Percentiles rank a stretch among this genome's conserved stretches.
Conservation (phyloP, 257 asterid genomes). For the Agastache rugosa region DNA sequence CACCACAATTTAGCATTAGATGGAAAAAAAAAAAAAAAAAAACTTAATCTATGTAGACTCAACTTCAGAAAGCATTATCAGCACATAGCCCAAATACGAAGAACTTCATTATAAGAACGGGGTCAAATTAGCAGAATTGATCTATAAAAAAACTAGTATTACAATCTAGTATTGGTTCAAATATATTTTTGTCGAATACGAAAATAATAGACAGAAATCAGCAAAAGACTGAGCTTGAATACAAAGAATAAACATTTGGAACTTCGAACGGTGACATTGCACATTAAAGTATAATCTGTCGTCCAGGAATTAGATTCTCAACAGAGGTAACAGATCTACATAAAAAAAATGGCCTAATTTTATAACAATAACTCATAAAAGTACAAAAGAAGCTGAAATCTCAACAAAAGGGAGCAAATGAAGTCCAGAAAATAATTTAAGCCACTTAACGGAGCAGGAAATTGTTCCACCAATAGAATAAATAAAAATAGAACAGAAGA, state of each 20-base stretch:
- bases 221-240: constrained; percentile 13
- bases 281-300: constrained; percentile 24
- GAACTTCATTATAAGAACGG: too few species aligned
- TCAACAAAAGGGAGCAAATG: constrained; percentile 9
- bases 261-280: constrained; percentile 3
- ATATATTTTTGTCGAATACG: neutral
- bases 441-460: neutral
- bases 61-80: neutral
- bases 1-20: neutral
- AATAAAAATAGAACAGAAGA: constrained; percentile 23
- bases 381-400: constrained; percentile 7
- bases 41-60: neutral
- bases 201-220: constrained; percentile 4
- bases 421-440: constrained; percentile 14
- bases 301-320: constrained; percentile 4
- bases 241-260: constrained; percentile 23
- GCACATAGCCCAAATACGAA: neutral
- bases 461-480: constrained; percentile 11
- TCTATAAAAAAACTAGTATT: neutral
- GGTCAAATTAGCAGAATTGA: too few species aligned
- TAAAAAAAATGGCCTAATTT: constrained; percentile 11
- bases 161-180: neutral
- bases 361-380: neutral
- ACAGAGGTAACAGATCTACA: constrained; percentile 34
- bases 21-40: neutral